Evolutionary conservation across 176 grass and related monocot species (phyloP), one percentile per base, ranked within the genome.

Genomic region (Aegilops tauschii): DNA sequence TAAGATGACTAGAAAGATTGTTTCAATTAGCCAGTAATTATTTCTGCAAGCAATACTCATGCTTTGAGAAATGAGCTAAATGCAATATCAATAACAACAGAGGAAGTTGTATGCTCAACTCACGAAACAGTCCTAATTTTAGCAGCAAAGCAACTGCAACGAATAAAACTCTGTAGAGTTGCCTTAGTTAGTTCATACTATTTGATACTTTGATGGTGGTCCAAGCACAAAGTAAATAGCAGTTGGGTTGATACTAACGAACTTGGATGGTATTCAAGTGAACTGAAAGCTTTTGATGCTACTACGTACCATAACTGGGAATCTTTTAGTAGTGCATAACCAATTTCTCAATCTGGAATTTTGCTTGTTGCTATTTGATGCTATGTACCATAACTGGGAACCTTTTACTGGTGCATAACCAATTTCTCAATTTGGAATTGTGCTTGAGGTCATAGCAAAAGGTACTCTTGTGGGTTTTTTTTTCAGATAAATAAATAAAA

Each of bases 61-160:
- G 36, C 40, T 35, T 63, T 29, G 36, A 58, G 52, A 80, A 28
- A 36, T 14, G 23, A 20, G 47, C 74, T 59, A 76, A 66, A 42
- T 45, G 23, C 25, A 34, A 12, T 8, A 36, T 56, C 25, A 70
- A 52, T 52, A 52, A 5, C 49, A 52, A 52, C 49, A 52, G 16
- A 14, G 47, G 13, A 49, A 49, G 45, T 49, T 49, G 45, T 49
- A 49, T 49, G 45, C 45, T 49, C 45, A 49, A 49, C 45, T 49
- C 4, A 49, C 45, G 39, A 28, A 42, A 59, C 18, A 27, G 21
- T 61, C 32, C 8, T 50, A 65, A 84, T 25, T 65, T 77, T 52
- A 85, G 59, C 28, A 76, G 39, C 71, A 50, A 67, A 56, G 31
- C 67, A 82, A 71, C 65, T 83, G 31, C n/a, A 20, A 61, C 9